Evolutionary conservation across 148 eudicot genomes (phyloP), one percentile per base, ranked within the genome.

Genomic region (Chenopodium quinoa): DNA sequence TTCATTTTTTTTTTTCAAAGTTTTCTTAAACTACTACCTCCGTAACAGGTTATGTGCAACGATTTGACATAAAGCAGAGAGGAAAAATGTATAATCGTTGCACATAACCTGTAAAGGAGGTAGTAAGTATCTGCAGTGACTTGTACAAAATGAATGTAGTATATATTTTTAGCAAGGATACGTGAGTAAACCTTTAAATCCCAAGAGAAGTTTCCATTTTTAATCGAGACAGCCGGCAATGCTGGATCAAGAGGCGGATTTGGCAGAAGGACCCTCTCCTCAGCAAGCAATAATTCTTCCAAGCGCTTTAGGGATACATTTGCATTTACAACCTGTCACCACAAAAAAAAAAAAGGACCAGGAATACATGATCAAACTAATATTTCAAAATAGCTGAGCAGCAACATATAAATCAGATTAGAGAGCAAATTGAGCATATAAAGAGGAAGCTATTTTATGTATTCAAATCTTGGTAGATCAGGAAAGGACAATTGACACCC

Each of bases 301-400:
- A 93, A 81, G 80, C 99, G 97, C 85, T 91, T 95, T 77, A 95
- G 80, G 34, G 99, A 95, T 20, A 95, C 99, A 86, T 95, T 92
- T 69, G 97, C 94, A 83, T 92, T 95, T 19, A 93, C 99, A 82
- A 87, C 94, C 99, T 95, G 87, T n/a, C 27, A 79, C 67, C 78
- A 40, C 8, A 7, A 40, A 37, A 37, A 37, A 77, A 2, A 2
- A 34, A 34, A 34, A 34, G 27, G 17, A 63, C 7, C 72, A 62
- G 37, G 52, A 54, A 17, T 44, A 19, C 22, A 8, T 1, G 32
- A 66, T 9, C 63, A 48, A 50, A 58, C 4, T 46, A 8, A 67
- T 10, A 60, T 52, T 78, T 17, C 22, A 17, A 12, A 14, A 60
- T 29, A 72, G 29, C 44, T 78, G 37, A n/a, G 62, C 37, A 52